Evolutionary conservation across 768 basidiomycete species (phyloP).

Genomic region (Boletus sp.): DNA sequence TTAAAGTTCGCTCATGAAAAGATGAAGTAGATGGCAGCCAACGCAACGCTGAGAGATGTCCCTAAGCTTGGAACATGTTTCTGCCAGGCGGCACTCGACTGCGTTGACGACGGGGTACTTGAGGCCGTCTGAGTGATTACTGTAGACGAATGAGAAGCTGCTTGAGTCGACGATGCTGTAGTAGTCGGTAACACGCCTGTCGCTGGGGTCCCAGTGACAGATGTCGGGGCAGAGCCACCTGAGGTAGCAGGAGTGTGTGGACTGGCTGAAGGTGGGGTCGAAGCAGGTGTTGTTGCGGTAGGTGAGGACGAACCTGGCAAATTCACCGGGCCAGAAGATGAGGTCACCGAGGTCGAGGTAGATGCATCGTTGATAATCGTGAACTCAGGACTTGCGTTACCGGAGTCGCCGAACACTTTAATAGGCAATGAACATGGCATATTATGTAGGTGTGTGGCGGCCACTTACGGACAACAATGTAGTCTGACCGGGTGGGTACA

Average conservation of each 20-base stretch:
- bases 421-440: background rate
- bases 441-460: too few species aligned
- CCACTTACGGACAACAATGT: constrained; percentile 39
- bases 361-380: constrained; percentile 58
- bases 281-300: background rate
- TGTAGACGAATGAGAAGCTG: constrained; percentile 1
- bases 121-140: constrained; percentile 6
- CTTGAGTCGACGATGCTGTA: background rate
- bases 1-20: constrained; percentile 21
- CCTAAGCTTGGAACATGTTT: constrained; percentile 17
- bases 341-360: constrained; percentile 27
- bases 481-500: constrained; percentile 31
- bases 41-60: constrained; percentile 15
- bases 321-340: constrained; percentile 6
- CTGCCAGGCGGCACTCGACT: constrained; percentile 27
- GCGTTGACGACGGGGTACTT: constrained; percentile 8
- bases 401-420: constrained; percentile 41
- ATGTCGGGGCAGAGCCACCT: background rate
- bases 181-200: background rate
- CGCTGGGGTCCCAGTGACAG: background rate
- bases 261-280: background rate
- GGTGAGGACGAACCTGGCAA: constrained; percentile 4
- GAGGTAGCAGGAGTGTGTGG: background rate
- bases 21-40: constrained; percentile 15
- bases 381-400: constrained; percentile 40